Evolutionary conservation across 2,329 filamentous ascomycete genomes (phyloP).

Genomic region (Colletotrichum sidae): DNA sequence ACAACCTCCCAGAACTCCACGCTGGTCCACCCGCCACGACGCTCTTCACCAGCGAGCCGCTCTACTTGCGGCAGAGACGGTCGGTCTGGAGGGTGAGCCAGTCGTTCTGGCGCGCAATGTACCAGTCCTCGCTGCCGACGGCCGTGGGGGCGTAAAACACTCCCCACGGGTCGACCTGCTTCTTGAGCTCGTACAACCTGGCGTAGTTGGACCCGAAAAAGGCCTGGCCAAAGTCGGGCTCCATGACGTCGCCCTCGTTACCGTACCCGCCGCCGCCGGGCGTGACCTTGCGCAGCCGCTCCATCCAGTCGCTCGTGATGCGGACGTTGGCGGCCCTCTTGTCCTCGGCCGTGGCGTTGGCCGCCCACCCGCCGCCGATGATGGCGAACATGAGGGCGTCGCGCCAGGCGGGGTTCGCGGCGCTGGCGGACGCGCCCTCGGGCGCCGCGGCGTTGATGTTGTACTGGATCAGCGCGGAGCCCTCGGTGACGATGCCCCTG

Average conservation of each 20-base stretch:
- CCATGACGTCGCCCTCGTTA: constrained; percentile 48
- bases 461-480: constrained; percentile 39
- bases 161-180: constrained; percentile 44
- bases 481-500: constrained; percentile 41
- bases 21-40: neutral
- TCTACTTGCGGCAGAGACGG: constrained; percentile 30
- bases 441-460: constrained; percentile 39
- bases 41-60: neutral
- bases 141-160: constrained; percentile 45
- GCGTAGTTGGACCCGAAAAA: constrained; percentile 48
- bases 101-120: constrained; percentile 37
- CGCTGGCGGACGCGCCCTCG: constrained; percentile 44
- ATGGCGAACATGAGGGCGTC: constrained; percentile 51
- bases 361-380: constrained; percentile 34
- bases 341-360: constrained; percentile 27
- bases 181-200: constrained; percentile 44
- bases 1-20: neutral
- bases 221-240: constrained; percentile 44
- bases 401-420: constrained; percentile 61
- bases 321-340: constrained; percentile 41
- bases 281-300: constrained; percentile 44
- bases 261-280: constrained; percentile 43
- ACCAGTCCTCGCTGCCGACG: constrained; percentile 45
- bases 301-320: constrained; percentile 46
- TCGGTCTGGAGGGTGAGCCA: constrained; percentile 34